Evolutionary conservation across 1,139 yeast species (phyloP).

Genomic region (Eremothecium coryli): DNA sequence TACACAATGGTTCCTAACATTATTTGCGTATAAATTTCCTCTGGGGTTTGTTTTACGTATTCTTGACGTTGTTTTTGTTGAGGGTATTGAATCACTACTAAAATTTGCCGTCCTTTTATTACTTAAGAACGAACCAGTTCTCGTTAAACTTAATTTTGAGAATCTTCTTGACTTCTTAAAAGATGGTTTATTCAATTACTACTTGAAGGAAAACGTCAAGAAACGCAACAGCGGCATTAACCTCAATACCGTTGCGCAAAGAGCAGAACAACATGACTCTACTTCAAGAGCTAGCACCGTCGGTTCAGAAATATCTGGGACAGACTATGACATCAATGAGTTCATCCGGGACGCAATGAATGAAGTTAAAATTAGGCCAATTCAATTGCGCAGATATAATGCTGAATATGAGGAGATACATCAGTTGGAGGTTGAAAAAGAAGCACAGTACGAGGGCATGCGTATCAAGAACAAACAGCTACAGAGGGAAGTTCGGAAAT

Average conservation of each 20-base stretch:
- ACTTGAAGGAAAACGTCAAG: slow-evolving; percentile 40
- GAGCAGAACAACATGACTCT: slow-evolving; percentile 8
- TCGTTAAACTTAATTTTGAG: slow-evolving; percentile 63
- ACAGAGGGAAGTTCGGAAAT: slow-evolving; percentile 60
- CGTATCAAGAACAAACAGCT: slow-evolving; percentile 61
- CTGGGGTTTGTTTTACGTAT: slow-evolving; percentile 72
- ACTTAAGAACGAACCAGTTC: slow-evolving; percentile 50
- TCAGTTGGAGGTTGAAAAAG: slow-evolving; percentile 55
- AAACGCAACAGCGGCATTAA: slow-evolving; percentile 7
- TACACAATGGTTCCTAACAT: slow-evolving; percentile 89
- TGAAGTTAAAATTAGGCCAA: slow-evolving; percentile 56
- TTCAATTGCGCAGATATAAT: slow-evolving; percentile 57
- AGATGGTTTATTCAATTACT: slow-evolving; percentile 65
- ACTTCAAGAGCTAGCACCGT: slow-evolving; percentile 8
- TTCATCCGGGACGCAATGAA: slow-evolving; percentile 74
- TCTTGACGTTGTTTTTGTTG: slow-evolving; percentile 76
- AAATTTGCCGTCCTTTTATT: slow-evolving; percentile 74
- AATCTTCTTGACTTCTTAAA: slow-evolving; percentile 65
- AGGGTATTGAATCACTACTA: slow-evolving; percentile 76
- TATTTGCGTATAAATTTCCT: slow-evolving; percentile 91
- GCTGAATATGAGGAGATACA: slow-evolving; percentile 70
- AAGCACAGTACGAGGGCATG: slow-evolving; percentile 59
- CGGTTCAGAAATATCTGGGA: slow-evolving; percentile 9
- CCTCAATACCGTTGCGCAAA: slow-evolving; percentile 4
- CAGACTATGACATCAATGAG: slow-evolving; percentile 52